A percentile compares a stretch with the other conserved stretches of the same genome.
phyloP scores from a whole-genome alignment of 2,329 filamentous ascomycete genomes.

The Monosporascus sp. region DNA sequence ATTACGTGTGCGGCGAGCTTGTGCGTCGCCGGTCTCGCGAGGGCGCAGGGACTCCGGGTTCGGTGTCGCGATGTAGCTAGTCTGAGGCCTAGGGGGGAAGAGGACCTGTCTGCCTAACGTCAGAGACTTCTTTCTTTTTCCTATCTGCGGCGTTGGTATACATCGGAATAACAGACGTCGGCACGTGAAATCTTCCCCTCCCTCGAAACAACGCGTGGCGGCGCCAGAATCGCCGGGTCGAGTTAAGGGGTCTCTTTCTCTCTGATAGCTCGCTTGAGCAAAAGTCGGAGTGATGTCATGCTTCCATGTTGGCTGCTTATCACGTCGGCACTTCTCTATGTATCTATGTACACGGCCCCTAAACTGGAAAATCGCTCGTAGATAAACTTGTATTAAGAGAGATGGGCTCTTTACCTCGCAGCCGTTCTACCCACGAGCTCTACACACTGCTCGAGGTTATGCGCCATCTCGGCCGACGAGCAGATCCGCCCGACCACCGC shows the following conservation, averaged over 20 bases:
- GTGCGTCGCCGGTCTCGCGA: constrained; percentile 62
- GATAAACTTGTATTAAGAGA: neutral
- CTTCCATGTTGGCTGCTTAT: too few relatives aligned
- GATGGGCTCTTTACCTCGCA: constrained; percentile 54
- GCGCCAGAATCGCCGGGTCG: too few relatives aligned
- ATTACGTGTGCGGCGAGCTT: constrained; percentile 68
- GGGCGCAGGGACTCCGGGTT: constrained; percentile 62
- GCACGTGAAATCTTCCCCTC: too few relatives aligned
- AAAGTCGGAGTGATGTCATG: too few relatives aligned
- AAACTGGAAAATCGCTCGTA: neutral
- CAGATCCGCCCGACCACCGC: constrained; percentile 83
- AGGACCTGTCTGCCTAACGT: constrained; percentile 49
- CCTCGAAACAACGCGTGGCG: too few relatives aligned
- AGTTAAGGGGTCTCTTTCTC: too few relatives aligned
- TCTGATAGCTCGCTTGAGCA: too few relatives aligned
- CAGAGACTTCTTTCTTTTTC: neutral
- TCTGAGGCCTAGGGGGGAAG: constrained; percentile 87
- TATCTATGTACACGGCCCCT: neutral
- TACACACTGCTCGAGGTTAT: constrained; percentile 77
- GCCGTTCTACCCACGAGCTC: constrained; percentile 64
- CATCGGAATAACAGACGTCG: too few relatives aligned
- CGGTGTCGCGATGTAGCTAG: constrained; percentile 65
- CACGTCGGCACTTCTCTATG: too few relatives aligned
- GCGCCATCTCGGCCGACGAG: constrained; percentile 70
- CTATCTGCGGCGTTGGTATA: neutral